Percentiles rank a stretch among this genome's conserved stretches.
Evolutionary conservation across 768 basidiomycete genomes (phyloP).

Genomic region (Lepiota venenata): DNA sequence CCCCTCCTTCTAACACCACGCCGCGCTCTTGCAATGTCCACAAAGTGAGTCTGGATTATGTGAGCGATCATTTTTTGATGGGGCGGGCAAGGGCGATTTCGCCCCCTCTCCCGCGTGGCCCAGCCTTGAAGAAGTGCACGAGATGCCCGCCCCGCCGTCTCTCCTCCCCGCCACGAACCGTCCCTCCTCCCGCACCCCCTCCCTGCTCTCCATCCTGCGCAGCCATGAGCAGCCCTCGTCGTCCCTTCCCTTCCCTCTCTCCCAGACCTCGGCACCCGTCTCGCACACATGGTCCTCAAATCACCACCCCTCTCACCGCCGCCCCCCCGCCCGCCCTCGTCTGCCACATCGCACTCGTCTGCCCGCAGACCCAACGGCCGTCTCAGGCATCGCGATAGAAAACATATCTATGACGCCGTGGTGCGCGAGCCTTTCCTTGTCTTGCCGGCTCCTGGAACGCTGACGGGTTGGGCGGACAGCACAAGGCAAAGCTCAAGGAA

Average conservation of each 20-base stretch:
- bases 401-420: conserved; percentile 3
- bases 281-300: conserved; percentile 3
- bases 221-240: conserved; percentile 2
- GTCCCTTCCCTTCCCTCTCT: not conserved
- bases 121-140: too few relatives aligned
- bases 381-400: conserved; percentile 7
- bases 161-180: not conserved
- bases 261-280: not conserved
- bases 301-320: not conserved
- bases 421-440: not conserved
- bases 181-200: conserved; percentile 5
- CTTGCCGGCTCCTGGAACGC: not conserved
- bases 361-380: not conserved
- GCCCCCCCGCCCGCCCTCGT: not conserved
- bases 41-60: too few relatives aligned
- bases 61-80: too few relatives aligned
- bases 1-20: conserved; percentile 24
- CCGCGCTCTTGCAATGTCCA: not conserved
- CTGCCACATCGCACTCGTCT: not conserved
- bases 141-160: conserved; percentile 1
- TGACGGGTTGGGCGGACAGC: not conserved
- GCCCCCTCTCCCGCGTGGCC: too few relatives aligned
- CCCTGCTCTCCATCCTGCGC: conserved; percentile 1
- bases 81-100: too few relatives aligned
- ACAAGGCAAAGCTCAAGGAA: conserved; percentile 4